Percentiles rank a stretch among this genome's conserved stretches.
Evolutionary conservation across 495 filamentous ascomycete species (phyloP).

Genomic region (Penicillium manginii): DNA sequence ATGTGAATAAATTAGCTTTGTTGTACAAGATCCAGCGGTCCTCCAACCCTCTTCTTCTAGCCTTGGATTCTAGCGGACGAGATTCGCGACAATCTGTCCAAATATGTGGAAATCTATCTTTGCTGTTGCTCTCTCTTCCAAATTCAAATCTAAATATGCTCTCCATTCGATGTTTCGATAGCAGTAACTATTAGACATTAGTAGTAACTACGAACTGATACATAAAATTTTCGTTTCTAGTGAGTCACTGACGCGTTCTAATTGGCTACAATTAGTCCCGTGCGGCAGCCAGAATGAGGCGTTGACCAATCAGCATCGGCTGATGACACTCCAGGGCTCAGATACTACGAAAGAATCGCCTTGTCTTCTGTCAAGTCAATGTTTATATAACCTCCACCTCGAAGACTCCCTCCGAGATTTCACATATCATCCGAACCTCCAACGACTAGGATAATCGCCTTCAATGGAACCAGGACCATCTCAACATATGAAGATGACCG

Average conservation of each 20-base stretch:
- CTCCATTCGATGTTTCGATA: neutral
- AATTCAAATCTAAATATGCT: neutral
- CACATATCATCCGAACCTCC: neutral
- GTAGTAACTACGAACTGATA: too few species aligned
- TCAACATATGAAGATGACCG: conserved; percentile 1
- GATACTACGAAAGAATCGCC: neutral
- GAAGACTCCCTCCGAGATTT: neutral
- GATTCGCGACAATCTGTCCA: conserved; percentile 4
- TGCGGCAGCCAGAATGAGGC: neutral
- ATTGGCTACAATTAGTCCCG: neutral
- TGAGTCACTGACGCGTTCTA: conserved; percentile 6
- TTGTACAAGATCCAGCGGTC: neutral
- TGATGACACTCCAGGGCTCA: neutral
- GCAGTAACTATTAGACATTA: neutral
- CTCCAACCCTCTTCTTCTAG: conserved; percentile 2
- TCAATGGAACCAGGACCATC: conserved; percentile 1
- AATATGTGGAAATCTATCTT: neutral
- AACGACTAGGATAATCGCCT: neutral
- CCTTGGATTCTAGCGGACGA: neutral
- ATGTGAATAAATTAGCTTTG: conserved; percentile 1
- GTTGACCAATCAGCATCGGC: conserved; percentile 6
- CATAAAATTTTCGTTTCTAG: neutral
- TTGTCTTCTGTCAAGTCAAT: conserved; percentile 2
- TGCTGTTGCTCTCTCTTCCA: neutral
- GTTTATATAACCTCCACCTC: conserved; percentile 5